Evolutionary conservation across 306 rosid genomes (phyloP), one percentile per base, ranked within the genome.

Genomic region (Prunus fruticosa): DNA sequence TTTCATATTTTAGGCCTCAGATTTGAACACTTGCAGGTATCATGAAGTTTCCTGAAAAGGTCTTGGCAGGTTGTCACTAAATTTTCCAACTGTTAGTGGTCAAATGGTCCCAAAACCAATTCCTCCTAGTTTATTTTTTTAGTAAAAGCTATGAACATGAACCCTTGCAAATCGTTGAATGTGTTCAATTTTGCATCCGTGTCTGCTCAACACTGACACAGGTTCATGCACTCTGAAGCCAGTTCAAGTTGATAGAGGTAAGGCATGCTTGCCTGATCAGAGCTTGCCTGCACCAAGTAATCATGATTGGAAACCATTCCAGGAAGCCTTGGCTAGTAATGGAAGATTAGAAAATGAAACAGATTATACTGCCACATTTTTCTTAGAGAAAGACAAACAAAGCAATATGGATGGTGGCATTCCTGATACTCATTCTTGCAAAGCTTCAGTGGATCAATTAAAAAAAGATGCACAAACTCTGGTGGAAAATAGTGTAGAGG

Each of bases 401-500:
- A 32, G 64, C 67, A 45, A 32, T 60, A 54, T 69, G 2, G 79
- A 71, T 75, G 76, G 62, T 65, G 71, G 20, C 30, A 71, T 54
- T 71, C 74, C n/a, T 72, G 52, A 76, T 75, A 63, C 41, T 68
- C 72, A 79, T 47, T 61, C 74, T 10, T 45, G 76, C 49, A 71
- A 77, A 49, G 72, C 43, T 77, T 73, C 57, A 64, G n/a, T 12
- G 34, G 54, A 79, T 56, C 79, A 84, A 61, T 67, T 52, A 34
- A 72, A 46, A 20, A 64, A 84, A 75, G 73, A 72, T 68, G 82
- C 58, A 50, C 74, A 75, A 73, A 30, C 52, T 65, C 50, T 41
- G 38, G 57, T 72, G 62, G 78, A 73, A 70, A 61, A 15, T 72
- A 68, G 30, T 43, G 46, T 20, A 9, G 66, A 75, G 52, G 79